A percentile compares a stretch with the other conserved stretches of the same genome.
phyloP scores from a whole-genome alignment of 257 asterid genomes.

The Misopates orontium region DNA sequence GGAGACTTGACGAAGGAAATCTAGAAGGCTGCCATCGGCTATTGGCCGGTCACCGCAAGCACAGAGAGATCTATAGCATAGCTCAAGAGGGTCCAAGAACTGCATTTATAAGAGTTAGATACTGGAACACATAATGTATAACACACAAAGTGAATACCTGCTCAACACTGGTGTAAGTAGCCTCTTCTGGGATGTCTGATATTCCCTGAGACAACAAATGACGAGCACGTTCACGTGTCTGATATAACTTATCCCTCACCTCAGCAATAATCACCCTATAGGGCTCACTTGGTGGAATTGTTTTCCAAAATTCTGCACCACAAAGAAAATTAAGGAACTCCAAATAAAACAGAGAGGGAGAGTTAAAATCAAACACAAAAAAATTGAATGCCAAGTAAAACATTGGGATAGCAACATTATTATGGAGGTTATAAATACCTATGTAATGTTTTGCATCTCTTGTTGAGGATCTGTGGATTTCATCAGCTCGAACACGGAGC shows the following conservation, averaged over 20 bases:
- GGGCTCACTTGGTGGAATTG: conserved; percentile 57
- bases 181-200: conserved; percentile 60
- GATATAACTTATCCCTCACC: conserved; percentile 60
- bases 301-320: conserved; percentile 62
- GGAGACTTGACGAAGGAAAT: conserved; percentile 62
- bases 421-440: background rate
- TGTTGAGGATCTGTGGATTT: conserved; percentile 9
- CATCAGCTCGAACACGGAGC: conserved; percentile 20
- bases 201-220: conserved; percentile 47
- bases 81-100: conserved; percentile 71
- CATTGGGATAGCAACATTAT: background rate
- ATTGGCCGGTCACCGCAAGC: conserved; percentile 60
- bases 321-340: background rate
- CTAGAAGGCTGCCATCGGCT: conserved; percentile 71
- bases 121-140: background rate
- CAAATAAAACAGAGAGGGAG: background rate
- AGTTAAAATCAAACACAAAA: too few relatives aligned
- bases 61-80: conserved; percentile 60
- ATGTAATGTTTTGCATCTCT: conserved; percentile 19
- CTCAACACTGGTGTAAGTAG: conserved; percentile 52
- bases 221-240: conserved; percentile 67
- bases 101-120: conserved; percentile 18
- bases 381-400: background rate
- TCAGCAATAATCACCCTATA: conserved; percentile 68
- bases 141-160: conserved; percentile 38